Base-by-base conservation (phyloP, 2,329 filamentous ascomycete genomes). In the Teratosphaeria gauchensis region DNA sequence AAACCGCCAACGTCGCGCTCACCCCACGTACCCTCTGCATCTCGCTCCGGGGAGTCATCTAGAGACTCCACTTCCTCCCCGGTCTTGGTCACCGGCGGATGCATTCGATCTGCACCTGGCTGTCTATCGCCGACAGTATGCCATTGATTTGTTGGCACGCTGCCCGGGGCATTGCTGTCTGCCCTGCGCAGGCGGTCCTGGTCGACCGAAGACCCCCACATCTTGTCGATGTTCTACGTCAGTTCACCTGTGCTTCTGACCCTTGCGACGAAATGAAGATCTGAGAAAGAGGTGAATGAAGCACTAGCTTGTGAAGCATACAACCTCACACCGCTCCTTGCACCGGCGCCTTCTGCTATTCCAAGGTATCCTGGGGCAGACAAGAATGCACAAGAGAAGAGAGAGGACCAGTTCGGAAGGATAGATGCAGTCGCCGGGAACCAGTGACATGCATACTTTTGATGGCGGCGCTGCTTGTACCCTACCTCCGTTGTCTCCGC, bases 1-100 rank as follows among this genome's bases (percentile, higher is more conserved):
- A 79, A 76, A 28, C 79, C 78, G 4, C 82, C 83, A 31, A 78
- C 76, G 67, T 84, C 82, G 53, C 76, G 73, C 69, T 87, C 84
- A 14, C 84, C 84, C 84, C 84, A 87, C 21, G 80, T 84, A 35
- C 83, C 82, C n/a, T 51, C 51, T 24, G 52, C 38, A 21, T 54
- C n/a, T 5, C 51, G 24, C n/a, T 52, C 75, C 55, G 16, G 33
- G 51, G 66, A 65, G 70, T 71, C 68, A 73, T 59, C 55, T 32
- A 70, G 62, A 12, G 54, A 55, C 14, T 69, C 66, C 7, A 65
- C 63, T 30, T 69, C 67, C 53, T 71, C 70, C 3, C 64, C 65
- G 2, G 66, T 63, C 32, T 68, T 64, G 6, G 28, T 64, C 58
- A 28, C 63, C 56, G n/a, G 53, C 48, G 51, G 52, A 53, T 67